Conservation (phyloP, 768 basidiomycete genomes). For the Amanita pseudoporphyria region DNA sequence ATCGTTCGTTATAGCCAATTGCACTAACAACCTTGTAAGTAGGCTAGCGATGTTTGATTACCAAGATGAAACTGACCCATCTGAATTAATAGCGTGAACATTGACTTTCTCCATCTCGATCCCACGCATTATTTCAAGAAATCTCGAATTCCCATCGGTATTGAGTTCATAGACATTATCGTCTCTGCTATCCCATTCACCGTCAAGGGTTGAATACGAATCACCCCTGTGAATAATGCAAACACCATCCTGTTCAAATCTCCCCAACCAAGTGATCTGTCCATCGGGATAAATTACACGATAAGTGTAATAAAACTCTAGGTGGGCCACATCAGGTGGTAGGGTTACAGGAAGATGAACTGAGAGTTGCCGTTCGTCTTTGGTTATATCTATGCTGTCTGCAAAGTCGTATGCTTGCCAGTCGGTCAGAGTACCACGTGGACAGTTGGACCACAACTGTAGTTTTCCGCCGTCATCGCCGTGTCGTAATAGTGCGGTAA, state of each 20-base stretch:
- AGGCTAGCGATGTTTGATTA: not conserved
- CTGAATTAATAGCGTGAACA: not conserved
- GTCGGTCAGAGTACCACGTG: constrained; percentile 13
- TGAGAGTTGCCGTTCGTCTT: not conserved
- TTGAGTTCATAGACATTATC: not conserved
- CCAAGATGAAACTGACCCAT: constrained; percentile 2
- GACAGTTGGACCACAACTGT: constrained; percentile 34
- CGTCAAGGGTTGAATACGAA: constrained; percentile 8
- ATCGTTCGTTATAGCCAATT: not conserved
- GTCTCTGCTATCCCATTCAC: constrained; percentile 15
- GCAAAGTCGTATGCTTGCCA: constrained; percentile 29
- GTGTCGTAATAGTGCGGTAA: constrained; percentile 24
- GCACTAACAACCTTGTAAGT: not conserved
- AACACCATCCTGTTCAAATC: constrained; percentile 32
- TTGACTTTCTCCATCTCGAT: not conserved
- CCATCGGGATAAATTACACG: constrained; percentile 35
- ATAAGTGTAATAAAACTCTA: constrained; percentile 37
- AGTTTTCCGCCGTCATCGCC: constrained; percentile 21
- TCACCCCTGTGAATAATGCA: constrained; percentile 22
- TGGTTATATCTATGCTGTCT: constrained; percentile 3
- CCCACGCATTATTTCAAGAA: constrained; percentile 1
- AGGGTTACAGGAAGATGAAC: constrained; percentile 1
- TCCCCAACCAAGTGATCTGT: constrained; percentile 36
- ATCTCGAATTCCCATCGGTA: not conserved
- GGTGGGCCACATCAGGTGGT: not conserved